Evolutionary conservation across 805 yeast genomes (phyloP), one percentile per base, ranked within the genome.

Genomic region (Ogataea salicorniae): DNA sequence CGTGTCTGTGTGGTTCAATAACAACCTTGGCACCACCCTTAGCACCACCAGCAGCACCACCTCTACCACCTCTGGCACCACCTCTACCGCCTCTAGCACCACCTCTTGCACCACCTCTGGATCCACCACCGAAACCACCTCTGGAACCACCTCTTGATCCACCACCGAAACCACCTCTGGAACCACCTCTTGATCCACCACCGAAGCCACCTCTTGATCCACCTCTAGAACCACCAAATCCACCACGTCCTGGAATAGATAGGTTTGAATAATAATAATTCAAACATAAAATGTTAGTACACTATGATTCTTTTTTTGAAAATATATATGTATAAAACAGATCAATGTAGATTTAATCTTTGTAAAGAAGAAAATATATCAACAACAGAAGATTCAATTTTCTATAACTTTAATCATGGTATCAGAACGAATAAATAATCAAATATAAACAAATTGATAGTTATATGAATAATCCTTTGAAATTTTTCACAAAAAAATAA

Each of bases 1-100:
- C 96, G 69, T 94, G 98, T 77, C 97, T 87, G 75, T 94, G 99
- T 62, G 98, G 97, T 76, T 94, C 99, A 61, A 92, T 85, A 65
- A 92, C 88, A 60, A 92, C 98, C 78, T 87, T 94, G 63, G 97
- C 96, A 69, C 95, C 95, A 62, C 92, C 94, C 57, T 76, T 67
- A 55, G 92, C 91, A 71, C 94, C 95, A 57, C 91, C 92, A 53
- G 82, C 60, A 64, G 87, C 90, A 55, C 85, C 70, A 60, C 87
- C 76, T 53, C 77, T 62, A 43, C 87, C 82, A 50, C 86, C 81
- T 49, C 81, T 70, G 41, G 75, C 73, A 50, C 83, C 80, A 48
- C 86, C 80, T 48, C 79, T 66, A 39, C 86, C 80, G 50, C 81
- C 67, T 41, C 66, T 55, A 39, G 77, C 77, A 46, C 80, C 77